Conservation (phyloP, 805 yeast species). For the Phaffomyces antillensis region DNA sequence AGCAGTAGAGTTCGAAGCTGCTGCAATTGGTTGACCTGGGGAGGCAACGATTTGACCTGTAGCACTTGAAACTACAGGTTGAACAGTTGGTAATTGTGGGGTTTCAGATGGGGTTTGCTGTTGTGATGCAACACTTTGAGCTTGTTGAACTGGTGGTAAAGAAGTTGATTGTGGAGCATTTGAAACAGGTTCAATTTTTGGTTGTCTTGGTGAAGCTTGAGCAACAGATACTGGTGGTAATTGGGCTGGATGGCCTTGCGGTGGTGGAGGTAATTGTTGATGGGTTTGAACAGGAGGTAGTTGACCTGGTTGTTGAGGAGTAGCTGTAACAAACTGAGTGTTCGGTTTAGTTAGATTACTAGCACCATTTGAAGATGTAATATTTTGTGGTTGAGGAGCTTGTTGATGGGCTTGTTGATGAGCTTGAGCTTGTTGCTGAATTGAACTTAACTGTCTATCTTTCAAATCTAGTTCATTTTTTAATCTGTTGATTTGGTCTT, state of each 20-base stretch:
- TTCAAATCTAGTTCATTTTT: slow-evolving; percentile 80
- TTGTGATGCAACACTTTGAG: neutral
- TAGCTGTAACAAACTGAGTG: slow-evolving; percentile 10
- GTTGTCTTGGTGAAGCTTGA: slow-evolving; percentile 24
- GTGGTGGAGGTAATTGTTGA: slow-evolving; percentile 23
- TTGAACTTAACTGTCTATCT: slow-evolving; percentile 47
- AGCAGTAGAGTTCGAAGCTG: slow-evolving; percentile 11
- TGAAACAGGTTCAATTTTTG: slow-evolving; percentile 22
- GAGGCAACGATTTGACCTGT: slow-evolving; percentile 9
- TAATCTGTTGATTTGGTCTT: slow-evolving; percentile 81
- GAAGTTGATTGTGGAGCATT: slow-evolving; percentile 10
- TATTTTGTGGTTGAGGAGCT: slow-evolving; percentile 14
- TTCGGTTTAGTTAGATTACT: slow-evolving; percentile 20
- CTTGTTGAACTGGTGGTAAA: slow-evolving; percentile 14
- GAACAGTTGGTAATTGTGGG: slow-evolving; percentile 15
- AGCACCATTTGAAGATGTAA: slow-evolving; percentile 20
- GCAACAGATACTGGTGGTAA: slow-evolving; percentile 16
- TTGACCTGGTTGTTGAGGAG: slow-evolving; percentile 30
- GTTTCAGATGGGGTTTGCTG: slow-evolving; percentile 10
- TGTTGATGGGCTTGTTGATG: slow-evolving; percentile 13
- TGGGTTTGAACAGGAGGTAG: slow-evolving; percentile 29
- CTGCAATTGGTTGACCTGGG: slow-evolving; percentile 22
- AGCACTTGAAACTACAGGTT: slow-evolving; percentile 24
- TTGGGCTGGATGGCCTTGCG: slow-evolving; percentile 18
- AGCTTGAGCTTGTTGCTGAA: slow-evolving; percentile 35